Evolutionary conservation across 2,329 filamentous ascomycete species (phyloP).

Genomic region (Monilinia fructigena): DNA sequence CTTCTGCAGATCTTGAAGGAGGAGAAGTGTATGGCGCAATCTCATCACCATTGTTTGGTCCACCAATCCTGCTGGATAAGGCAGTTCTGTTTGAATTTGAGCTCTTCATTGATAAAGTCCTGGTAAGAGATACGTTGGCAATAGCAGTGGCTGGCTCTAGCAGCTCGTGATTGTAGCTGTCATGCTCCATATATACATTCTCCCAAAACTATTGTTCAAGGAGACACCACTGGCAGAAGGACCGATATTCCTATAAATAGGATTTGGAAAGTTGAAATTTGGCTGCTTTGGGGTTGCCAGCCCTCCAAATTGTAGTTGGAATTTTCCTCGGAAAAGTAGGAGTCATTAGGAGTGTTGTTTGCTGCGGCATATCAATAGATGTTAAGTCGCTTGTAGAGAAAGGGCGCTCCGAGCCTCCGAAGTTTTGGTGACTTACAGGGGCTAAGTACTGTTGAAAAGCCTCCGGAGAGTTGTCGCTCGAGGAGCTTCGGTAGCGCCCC

Average conservation of each 20-base stretch:
- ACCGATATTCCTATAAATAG: conserved; percentile 1
- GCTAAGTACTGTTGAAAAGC: conserved; percentile 17
- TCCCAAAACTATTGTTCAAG: conserved; percentile 11
- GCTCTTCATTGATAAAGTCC: conserved; percentile 1
- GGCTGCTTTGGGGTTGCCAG: conserved; percentile 15
- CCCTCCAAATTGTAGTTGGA: neutral
- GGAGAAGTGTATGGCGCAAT: conserved; percentile 1
- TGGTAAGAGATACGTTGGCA: neutral
- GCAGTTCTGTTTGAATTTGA: neutral
- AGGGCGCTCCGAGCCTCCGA: conserved; percentile 23
- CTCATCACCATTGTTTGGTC: conserved; percentile 3
- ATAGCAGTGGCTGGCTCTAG: neutral
- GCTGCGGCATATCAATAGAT: conserved; percentile 24
- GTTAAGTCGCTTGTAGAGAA: conserved; percentile 27
- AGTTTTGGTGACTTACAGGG: conserved; percentile 7
- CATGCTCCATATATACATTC: conserved; percentile 13
- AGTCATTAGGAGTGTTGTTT: conserved; percentile 22
- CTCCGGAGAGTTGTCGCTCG: neutral
- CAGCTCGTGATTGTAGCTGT: conserved; percentile 12
- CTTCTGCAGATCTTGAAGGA: conserved; percentile 26
- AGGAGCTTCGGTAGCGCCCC: neutral
- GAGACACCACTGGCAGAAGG: conserved; percentile 3
- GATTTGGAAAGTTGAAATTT: conserved; percentile 1
- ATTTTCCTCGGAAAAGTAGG: neutral
- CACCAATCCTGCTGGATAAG: conserved; percentile 14